Conservation (phyloP, 768 basidiomycete species). For the Plicaturopsis crispa region DNA sequence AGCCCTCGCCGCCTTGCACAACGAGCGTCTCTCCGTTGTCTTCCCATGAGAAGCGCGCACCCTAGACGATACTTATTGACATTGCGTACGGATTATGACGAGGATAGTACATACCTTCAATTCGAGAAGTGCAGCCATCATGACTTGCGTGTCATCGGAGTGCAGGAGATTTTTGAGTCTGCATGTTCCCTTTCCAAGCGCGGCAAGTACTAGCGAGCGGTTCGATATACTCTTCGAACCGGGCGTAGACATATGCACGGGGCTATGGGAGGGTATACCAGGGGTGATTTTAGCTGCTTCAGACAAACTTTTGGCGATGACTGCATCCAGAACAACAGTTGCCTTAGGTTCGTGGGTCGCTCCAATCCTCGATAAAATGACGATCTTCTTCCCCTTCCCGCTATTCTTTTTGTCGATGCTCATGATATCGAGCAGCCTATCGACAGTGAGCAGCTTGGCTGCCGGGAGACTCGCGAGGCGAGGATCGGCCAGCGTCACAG, state of each 20-base stretch:
- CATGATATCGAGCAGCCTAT: slow-evolving; percentile 88
- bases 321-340: slow-evolving; percentile 70
- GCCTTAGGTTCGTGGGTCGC: slow-evolving; percentile 90
- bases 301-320: slow-evolving; percentile 77
- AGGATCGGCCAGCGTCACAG: slow-evolving; percentile 73
- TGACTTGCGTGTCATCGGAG: slow-evolving; percentile 97
- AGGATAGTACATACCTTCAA: slow-evolving; percentile 62
- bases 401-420: slow-evolving; percentile 96
- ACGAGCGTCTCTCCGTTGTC: slow-evolving; percentile 94
- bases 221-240: slow-evolving; percentile 97
- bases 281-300: slow-evolving; percentile 74
- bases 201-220: slow-evolving; percentile 87
- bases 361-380: slow-evolving; percentile 86
- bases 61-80: slow-evolving; percentile 35
- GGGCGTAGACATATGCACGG: slow-evolving; percentile 78
- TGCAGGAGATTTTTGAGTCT: slow-evolving; percentile 86
- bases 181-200: slow-evolving; percentile 84
- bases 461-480: slow-evolving; percentile 67
- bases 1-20: slow-evolving; percentile 81
- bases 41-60: slow-evolving; percentile 91
- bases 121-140: slow-evolving; percentile 91
- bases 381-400: slow-evolving; percentile 88
- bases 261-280: slow-evolving; percentile 51
- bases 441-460: slow-evolving; percentile 66
- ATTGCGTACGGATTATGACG: slow-evolving; percentile 3